A percentile compares a stretch with the other conserved stretches of the same genome.
Evolutionary conservation across 2,329 filamentous ascomycete species (phyloP).

Genomic region (Penicillium hesseltinei): DNA sequence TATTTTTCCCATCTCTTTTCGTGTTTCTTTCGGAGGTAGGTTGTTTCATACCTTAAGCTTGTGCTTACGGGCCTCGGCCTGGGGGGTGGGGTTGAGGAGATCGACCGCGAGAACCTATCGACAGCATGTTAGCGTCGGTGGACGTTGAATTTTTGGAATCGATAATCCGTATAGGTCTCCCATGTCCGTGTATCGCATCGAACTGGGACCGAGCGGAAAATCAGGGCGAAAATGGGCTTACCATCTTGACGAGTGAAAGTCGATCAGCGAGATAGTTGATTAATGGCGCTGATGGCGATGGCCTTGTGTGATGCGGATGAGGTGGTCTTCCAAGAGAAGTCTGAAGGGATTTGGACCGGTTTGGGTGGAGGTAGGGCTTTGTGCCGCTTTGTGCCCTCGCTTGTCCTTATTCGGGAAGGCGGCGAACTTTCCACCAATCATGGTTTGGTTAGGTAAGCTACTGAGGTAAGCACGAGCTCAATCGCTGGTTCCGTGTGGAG

Average conservation of each 20-base stretch:
- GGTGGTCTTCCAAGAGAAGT: slow-evolving; percentile 36
- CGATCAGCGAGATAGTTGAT: slow-evolving; percentile 43
- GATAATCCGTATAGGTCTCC: background rate
- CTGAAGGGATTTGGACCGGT: slow-evolving; percentile 36
- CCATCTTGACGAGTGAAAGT: slow-evolving; percentile 46
- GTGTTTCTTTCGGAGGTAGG: slow-evolving; percentile 8
- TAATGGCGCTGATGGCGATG: slow-evolving; percentile 44
- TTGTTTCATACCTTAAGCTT: slow-evolving; percentile 89
- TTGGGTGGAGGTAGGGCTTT: slow-evolving; percentile 30
- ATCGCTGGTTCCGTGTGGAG: slow-evolving; percentile 4
- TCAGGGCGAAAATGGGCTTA: slow-evolving; percentile 27
- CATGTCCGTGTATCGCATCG: slow-evolving; percentile 3
- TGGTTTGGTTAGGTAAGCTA: background rate
- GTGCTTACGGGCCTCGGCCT: slow-evolving; percentile 99
- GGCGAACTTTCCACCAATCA: slow-evolving; percentile 20
- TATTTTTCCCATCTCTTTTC: slow-evolving; percentile 9
- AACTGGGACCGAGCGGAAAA: slow-evolving; percentile 7
- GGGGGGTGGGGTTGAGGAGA: slow-evolving; percentile 97
- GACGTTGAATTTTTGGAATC: slow-evolving; percentile 10
- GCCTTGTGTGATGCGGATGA: slow-evolving; percentile 38
- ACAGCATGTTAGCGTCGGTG: slow-evolving; percentile 21
- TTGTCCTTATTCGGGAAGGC: slow-evolving; percentile 30
- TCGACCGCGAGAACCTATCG: slow-evolving; percentile 98
- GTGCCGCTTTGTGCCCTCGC: slow-evolving; percentile 39
- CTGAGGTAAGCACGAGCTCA: slow-evolving; percentile 5